Evolutionary conservation across 345 rosid species (phyloP).

Genomic region (Carallia pectinifolia): DNA sequence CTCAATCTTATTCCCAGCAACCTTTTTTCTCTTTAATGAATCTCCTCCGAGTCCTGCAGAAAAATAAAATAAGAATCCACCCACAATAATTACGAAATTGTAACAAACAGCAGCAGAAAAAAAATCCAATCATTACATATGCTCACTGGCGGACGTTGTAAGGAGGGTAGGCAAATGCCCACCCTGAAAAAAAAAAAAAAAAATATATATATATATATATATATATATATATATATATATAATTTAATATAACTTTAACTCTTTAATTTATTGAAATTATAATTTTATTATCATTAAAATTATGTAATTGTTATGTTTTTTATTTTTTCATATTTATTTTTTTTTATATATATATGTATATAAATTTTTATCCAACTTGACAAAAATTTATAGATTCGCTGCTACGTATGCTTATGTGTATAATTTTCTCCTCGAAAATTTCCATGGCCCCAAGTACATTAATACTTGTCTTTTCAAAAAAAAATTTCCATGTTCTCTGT

Average conservation of each 20-base stretch:
- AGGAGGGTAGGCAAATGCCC: too few species aligned
- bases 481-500: conserved; percentile 43
- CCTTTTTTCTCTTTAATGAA: conserved; percentile 65
- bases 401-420: conserved; percentile 20
- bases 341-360: too few species aligned
- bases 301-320: too few species aligned
- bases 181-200: too few species aligned
- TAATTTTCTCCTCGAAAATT: conserved; percentile 67
- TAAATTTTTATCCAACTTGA: too few species aligned
- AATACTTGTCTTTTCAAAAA: conserved; percentile 53
- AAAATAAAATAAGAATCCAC: conserved; percentile 17
- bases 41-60: conserved; percentile 67
- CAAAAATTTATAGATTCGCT: too few species aligned
- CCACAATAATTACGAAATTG: conserved; percentile 5
- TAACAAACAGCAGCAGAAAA: conserved; percentile 19
- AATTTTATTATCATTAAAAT: too few species aligned
- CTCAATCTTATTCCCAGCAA: conserved; percentile 74
- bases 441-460: conserved; percentile 66
- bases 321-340: too few species aligned
- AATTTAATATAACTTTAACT: too few species aligned
- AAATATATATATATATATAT: too few species aligned
- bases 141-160: conserved; percentile 42
- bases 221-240: too few species aligned
- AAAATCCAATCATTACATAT: conserved; percentile 45
- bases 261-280: too few species aligned